phyloP scores from a whole-genome alignment of 805 yeast genomes.

The Lipomyces sp. region DNA sequence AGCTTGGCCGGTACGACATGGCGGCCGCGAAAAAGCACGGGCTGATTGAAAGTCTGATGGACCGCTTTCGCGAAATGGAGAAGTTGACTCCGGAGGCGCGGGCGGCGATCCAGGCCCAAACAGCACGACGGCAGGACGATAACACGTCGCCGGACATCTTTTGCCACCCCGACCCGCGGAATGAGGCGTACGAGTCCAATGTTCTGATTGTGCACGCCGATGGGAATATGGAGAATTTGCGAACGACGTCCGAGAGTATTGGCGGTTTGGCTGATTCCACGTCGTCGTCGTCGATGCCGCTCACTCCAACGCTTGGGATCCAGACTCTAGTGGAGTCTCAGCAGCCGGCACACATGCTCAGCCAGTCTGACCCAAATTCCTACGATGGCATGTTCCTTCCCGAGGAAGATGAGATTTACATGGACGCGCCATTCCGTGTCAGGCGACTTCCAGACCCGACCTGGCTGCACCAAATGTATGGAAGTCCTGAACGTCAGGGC shows the following conservation, averaged over 20 bases:
- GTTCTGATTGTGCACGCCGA: slow-evolving; percentile 4
- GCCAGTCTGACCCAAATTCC: not conserved
- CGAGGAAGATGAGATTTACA: slow-evolving; percentile 26
- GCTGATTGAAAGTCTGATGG: slow-evolving; percentile 15
- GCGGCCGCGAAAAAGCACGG: slow-evolving; percentile 19
- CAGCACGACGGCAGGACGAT: slow-evolving; percentile 2
- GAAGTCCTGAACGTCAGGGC: not conserved
- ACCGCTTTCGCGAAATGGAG: slow-evolving; percentile 17
- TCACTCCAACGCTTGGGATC: too few species aligned
- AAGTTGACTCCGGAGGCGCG: slow-evolving; percentile 24
- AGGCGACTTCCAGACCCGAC: slow-evolving; percentile 16
- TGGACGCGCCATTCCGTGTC: slow-evolving; percentile 23
- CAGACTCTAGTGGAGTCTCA: too few species aligned
- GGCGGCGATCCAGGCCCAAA: slow-evolving; percentile 4
- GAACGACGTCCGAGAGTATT: too few species aligned
- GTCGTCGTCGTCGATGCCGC: too few species aligned
- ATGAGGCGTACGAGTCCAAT: slow-evolving; percentile 10
- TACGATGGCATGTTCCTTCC: slow-evolving; percentile 16
- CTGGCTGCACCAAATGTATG: slow-evolving; percentile 18
- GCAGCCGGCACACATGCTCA: not conserved
- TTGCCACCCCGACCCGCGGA: not conserved
- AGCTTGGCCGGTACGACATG: slow-evolving; percentile 14
- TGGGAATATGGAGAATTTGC: not conserved
- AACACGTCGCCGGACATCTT: not conserved
- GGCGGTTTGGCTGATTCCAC: too few species aligned